Evolutionary conservation across 805 yeast species (phyloP).

Genomic region (Candida morakotiae): DNA sequence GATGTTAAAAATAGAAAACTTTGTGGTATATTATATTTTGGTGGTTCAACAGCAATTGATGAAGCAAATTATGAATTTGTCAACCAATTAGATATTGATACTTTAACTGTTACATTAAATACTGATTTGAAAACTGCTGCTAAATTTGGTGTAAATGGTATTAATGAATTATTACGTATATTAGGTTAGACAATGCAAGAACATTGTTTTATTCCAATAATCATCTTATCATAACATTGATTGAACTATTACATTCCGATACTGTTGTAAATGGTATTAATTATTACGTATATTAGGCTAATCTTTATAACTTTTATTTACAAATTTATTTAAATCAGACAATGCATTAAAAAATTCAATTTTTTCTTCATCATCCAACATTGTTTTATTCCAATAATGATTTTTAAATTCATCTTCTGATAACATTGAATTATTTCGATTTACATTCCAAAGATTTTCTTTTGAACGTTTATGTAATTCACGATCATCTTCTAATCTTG

Average conservation of each 20-base stretch:
- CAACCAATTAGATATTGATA: slow-evolving; percentile 39
- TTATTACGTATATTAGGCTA: slow-evolving; percentile 37
- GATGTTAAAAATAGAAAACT: slow-evolving; percentile 2
- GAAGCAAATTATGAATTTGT: slow-evolving; percentile 61
- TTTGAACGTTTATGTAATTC: slow-evolving; percentile 84
- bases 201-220: too few relatives aligned
- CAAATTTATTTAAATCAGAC: slow-evolving; percentile 52
- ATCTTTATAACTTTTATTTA: slow-evolving; percentile 49
- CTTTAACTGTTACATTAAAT: slow-evolving; percentile 47
- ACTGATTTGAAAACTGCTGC: slow-evolving; percentile 51
- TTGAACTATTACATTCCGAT: too few relatives aligned
- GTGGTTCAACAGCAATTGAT: slow-evolving; percentile 65
- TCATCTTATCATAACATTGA: too few relatives aligned
- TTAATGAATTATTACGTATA: slow-evolving; percentile 61
- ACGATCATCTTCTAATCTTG: slow-evolving; percentile 88
- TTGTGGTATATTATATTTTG: slow-evolving; percentile 43
- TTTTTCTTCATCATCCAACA: slow-evolving; percentile 43
- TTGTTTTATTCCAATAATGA: slow-evolving; percentile 50
- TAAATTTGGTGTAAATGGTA: slow-evolving; percentile 59
- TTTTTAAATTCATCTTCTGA: slow-evolving; percentile 35
- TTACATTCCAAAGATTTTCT: slow-evolving; percentile 74
- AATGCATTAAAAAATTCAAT: slow-evolving; percentile 40
- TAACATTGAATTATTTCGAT: slow-evolving; percentile 35
- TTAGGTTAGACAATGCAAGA: slow-evolving; percentile 40
- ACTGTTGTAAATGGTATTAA: slow-evolving; percentile 66